phyloP scores from a whole-genome alignment of 345 rosid genomes.

The Hibiscus tridactylites region DNA sequence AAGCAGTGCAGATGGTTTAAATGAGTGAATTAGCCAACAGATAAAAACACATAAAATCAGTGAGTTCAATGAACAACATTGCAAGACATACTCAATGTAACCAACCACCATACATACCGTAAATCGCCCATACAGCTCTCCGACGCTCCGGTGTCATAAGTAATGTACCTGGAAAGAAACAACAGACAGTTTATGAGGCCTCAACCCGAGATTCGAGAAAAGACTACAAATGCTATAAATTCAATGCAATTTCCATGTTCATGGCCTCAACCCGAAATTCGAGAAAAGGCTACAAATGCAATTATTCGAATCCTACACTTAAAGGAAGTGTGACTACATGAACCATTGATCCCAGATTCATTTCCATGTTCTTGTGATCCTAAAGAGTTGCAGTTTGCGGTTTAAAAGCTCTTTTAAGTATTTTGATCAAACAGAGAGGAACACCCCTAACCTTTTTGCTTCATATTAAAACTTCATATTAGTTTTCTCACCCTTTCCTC shows the following conservation, averaged over 20 bases:
- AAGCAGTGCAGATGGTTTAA: neutral
- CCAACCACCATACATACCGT: conserved; percentile 24
- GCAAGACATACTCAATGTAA: neutral
- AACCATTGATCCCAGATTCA: too few species aligned
- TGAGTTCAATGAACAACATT: neutral
- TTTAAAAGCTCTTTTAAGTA: neutral
- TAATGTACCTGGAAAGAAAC: conserved; percentile 33
- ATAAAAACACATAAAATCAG: neutral
- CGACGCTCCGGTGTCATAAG: conserved; percentile 45
- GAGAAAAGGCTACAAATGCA: neutral
- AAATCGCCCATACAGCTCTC: conserved; percentile 55
- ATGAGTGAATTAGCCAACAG: neutral
- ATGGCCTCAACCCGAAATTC: neutral
- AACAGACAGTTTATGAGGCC: neutral
- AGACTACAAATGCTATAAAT: neutral
- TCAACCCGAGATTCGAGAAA: neutral
- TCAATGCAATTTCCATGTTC: neutral
- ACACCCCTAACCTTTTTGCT: too few species aligned
- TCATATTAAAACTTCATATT: too few species aligned
- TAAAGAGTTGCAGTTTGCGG: neutral
- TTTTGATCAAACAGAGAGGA: neutral
- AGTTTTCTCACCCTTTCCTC: neutral
- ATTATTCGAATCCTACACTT: neutral
- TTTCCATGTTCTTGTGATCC: neutral
- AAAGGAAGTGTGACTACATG: too few species aligned